These are phyloP conservation scores for Staphylotrichum longicolle DNA, from an alignment of 495 filamentous ascomycete species.

Conservation along the genomic window DNA sequence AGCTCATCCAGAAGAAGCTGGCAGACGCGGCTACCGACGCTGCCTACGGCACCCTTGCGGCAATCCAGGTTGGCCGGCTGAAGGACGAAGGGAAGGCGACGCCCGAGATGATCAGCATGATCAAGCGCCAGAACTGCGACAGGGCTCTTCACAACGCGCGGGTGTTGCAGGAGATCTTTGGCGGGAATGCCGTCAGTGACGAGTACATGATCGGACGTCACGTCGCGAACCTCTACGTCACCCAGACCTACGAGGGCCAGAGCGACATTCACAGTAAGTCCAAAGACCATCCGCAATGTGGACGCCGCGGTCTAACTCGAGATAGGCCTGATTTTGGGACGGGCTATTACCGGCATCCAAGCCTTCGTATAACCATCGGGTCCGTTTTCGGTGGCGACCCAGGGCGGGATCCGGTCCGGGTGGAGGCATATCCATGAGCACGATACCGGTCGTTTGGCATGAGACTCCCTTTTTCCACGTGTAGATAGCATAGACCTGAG, in stretches of 20 bases:
- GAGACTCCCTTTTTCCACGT: not conserved
- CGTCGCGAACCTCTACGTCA: constrained; percentile 95
- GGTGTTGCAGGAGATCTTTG: constrained; percentile 88
- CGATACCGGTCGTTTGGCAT: not conserved
- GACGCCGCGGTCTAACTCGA: constrained; percentile 13
- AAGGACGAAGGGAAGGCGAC: constrained; percentile 86
- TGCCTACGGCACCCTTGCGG: constrained; percentile 81
- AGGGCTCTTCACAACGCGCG: constrained; percentile 77
- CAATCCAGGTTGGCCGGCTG: constrained; percentile 84
- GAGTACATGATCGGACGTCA: constrained; percentile 94
- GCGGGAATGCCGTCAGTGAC: constrained; percentile 94
- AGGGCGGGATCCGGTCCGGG: too few species aligned
- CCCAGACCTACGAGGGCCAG: constrained; percentile 96
- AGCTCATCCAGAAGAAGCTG: constrained; percentile 97
- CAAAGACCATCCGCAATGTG: not conserved
- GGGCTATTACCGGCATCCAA: constrained; percentile 60
- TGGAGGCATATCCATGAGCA: too few species aligned
- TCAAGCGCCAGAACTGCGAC: constrained; percentile 98
- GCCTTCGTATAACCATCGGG: constrained; percentile 48
- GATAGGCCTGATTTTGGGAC: constrained; percentile 58
- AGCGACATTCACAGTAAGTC: constrained; percentile 91
- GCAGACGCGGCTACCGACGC: constrained; percentile 89
- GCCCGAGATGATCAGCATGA: constrained; percentile 98
- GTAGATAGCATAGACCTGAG: too few species aligned
- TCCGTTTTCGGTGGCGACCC: too few species aligned